phyloP scores from a whole-genome alignment of 139 green algal genomes.

The Tetradesmus lagerheimii region DNA sequence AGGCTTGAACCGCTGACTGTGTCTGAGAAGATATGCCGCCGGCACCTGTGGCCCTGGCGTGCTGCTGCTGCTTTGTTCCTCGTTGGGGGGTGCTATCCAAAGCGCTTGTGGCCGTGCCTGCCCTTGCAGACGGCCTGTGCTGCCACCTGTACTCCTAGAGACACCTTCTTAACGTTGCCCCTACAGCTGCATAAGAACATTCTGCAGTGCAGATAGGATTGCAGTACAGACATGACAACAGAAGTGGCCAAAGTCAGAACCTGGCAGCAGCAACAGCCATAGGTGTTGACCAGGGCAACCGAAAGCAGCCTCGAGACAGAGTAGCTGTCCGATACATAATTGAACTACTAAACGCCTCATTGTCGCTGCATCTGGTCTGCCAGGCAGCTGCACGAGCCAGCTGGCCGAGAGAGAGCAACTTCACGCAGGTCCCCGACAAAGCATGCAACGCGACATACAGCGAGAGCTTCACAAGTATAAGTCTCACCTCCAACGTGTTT shows the following conservation, averaged over 20 bases:
- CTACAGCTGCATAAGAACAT: constrained; percentile 47
- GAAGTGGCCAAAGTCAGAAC: background rate
- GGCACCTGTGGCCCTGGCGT: background rate
- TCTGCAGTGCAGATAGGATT: constrained; percentile 43
- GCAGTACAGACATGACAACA: background rate
- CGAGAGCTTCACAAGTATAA: background rate
- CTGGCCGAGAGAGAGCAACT: background rate
- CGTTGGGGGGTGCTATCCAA: constrained; percentile 44
- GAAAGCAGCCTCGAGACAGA: no score
- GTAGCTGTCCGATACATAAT: no score
- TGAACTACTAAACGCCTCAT: background rate
- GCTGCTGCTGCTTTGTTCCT: background rate
- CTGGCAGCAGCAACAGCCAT: background rate
- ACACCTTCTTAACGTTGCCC: constrained; percentile 44
- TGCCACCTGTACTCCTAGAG: constrained; percentile 14
- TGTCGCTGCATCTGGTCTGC: background rate
- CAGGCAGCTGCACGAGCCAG: background rate
- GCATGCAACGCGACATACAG: background rate
- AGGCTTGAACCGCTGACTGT: constrained; percentile 19
- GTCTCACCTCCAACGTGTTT: background rate
- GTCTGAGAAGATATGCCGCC: background rate
- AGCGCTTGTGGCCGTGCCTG: constrained; percentile 49
- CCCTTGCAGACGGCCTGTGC: constrained; percentile 37
- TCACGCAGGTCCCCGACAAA: background rate
- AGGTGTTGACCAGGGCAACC: background rate